These are phyloP conservation scores for Grammothele lineata DNA, from an alignment of 768 basidiomycete genomes.

Conservation along the genomic window DNA sequence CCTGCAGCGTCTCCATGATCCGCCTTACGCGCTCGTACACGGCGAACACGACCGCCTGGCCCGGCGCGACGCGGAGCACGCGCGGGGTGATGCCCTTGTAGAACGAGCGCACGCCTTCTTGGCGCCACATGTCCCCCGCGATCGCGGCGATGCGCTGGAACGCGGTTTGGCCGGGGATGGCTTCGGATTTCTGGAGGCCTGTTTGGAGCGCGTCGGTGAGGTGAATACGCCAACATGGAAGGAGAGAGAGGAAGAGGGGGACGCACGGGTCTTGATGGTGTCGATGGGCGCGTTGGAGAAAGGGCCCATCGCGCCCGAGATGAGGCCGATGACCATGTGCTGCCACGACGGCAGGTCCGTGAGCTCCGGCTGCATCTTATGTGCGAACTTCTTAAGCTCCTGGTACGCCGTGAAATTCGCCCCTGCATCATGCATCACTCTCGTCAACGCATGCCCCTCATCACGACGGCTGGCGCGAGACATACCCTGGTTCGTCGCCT, in stretches of 20 bases:
- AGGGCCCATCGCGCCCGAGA: conserved; percentile 97
- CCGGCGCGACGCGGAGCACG: conserved; percentile 93
- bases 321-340: conserved; percentile 90
- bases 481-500: conserved; percentile 95
- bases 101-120: conserved; percentile 86
- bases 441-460: not conserved
- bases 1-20: conserved; percentile 65
- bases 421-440: conserved; percentile 46
- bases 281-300: conserved; percentile 97
- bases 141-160: conserved; percentile 77
- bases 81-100: conserved; percentile 99
- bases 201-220: conserved; percentile 4
- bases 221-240: conserved; percentile 2
- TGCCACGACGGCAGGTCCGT: conserved; percentile 88
- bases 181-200: conserved; percentile 85
- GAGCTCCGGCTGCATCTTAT: conserved; percentile 73
- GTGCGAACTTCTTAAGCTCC: conserved; percentile 85
- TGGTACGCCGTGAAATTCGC: conserved; percentile 99
- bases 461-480: not conserved
- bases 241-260: not conserved
- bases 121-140: conserved; percentile 88
- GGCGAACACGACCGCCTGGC: conserved; percentile 95
- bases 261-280: conserved; percentile 90
- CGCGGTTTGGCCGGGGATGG: conserved; percentile 69
- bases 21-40: conserved; percentile 89